Evolutionary conservation across 140 eudicot genomes (phyloP).

Genomic region (Senecio squalidus): DNA sequence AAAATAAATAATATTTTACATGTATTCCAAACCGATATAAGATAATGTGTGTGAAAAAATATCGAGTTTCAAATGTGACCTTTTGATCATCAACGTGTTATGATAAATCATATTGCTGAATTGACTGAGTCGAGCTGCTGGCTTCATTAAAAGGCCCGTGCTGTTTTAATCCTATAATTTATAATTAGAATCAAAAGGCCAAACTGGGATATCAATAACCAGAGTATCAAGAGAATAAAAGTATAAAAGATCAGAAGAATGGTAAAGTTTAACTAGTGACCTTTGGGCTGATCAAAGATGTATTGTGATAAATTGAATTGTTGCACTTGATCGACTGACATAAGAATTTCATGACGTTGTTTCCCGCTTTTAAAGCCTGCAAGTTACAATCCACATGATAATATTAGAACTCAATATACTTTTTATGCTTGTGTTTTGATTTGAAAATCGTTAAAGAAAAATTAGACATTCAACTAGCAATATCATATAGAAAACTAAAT

Average conservation of each 20-base stretch:
- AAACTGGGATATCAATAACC: background rate
- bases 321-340: background rate
- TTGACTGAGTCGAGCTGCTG: background rate
- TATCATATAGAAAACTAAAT: too few relatives aligned
- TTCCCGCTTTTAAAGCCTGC: background rate
- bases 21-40: too few relatives aligned
- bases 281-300: background rate
- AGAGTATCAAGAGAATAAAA: too few relatives aligned
- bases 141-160: background rate
- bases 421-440: too few relatives aligned
- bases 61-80: too few relatives aligned
- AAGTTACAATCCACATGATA: background rate
- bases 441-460: too few relatives aligned
- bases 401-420: background rate
- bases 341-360: background rate
- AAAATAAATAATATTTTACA: too few relatives aligned
- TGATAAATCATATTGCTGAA: background rate
- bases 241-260: background rate
- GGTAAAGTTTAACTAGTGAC: background rate
- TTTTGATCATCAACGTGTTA: background rate
- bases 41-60: too few relatives aligned
- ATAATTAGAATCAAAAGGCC: background rate
- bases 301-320: background rate
- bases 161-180: slow-evolving; percentile 4
- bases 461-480: background rate